Evolutionary conservation across 2,329 filamentous ascomycete species (phyloP), one percentile per base, ranked within the genome.

Genomic region (Hypoxylon sp.): DNA sequence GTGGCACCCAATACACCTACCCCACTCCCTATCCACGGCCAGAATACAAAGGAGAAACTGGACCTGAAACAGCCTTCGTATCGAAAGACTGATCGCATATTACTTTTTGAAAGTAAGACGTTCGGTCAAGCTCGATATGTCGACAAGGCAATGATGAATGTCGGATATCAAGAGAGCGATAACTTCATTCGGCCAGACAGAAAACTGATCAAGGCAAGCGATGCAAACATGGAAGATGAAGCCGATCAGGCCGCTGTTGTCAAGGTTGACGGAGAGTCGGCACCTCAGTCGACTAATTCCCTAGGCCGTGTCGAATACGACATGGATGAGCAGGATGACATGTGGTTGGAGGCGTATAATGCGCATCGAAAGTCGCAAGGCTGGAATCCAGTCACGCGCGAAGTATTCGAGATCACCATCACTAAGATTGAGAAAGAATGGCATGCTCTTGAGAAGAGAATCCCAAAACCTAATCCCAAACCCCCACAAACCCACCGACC

Each of bases 381-480:
- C 50, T 88, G 93, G 22, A 93, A 97, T 73, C 86, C 90, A 1
- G 96, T 99, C 75, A 97, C 94, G 53, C 93, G 94, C 19, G 94
- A 97, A 70, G 90, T 98, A 55, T 98, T 99, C 76, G 96, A 99
- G 79, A 97, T 98, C 69, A 97, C 94, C 14, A 97, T 99, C 82
- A 99, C 96, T 9, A 98, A 98, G 80, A 98, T 99, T 66, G 96
- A 99, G 80, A 98, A 98, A 81, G 95, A 98, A 79, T 99, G 96
- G 93, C 94, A 98, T 79, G 92, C 93, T 5, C 84, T 99, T 6
- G 96, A 99, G 80, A 98, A 97, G 83, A 88, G 94, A 67, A 98
- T 99, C 77, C 96, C 96, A 0, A 99, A 99, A 78, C 94, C 94
- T 13, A 97, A 97, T 76, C 95, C 95, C 0, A 98, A 98, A 75